Evolutionary conservation across 2,329 filamentous ascomycete genomes (phyloP).

Genomic region (Monilinia aucupariae): DNA sequence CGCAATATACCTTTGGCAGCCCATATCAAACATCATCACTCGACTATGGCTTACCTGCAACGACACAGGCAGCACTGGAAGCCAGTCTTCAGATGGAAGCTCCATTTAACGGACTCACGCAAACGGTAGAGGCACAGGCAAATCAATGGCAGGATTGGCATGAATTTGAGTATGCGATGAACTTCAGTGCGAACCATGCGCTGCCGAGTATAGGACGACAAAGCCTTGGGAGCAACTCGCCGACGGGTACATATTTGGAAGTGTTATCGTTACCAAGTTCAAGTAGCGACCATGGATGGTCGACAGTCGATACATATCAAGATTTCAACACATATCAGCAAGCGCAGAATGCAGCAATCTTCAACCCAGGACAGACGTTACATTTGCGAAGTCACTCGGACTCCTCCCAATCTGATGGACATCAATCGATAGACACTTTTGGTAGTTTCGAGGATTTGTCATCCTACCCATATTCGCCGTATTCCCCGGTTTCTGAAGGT

Average conservation of each 20-base stretch:
- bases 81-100: constrained; percentile 55
- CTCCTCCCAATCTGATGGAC: constrained; percentile 69
- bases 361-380: constrained; percentile 86
- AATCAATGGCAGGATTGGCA: constrained; percentile 70
- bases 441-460: constrained; percentile 77
- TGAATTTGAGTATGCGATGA: constrained; percentile 68
- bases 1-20: constrained; percentile 32
- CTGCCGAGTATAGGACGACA: constrained; percentile 43
- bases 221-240: constrained; percentile 58
- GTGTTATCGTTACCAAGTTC: constrained; percentile 76
- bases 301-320: constrained; percentile 68
- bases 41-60: constrained; percentile 38
- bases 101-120: constrained; percentile 53
- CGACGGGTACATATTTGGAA: constrained; percentile 76
- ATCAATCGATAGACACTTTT: constrained; percentile 52
- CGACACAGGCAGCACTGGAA: constrained; percentile 57
- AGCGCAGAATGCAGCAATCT: constrained; percentile 60
- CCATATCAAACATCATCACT: constrained; percentile 34
- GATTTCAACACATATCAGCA: constrained; percentile 63
- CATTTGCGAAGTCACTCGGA: constrained; percentile 84
- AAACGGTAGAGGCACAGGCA: constrained; percentile 52
- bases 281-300: constrained; percentile 83
- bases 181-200: constrained; percentile 44
- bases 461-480: constrained; percentile 61
- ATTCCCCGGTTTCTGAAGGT: constrained; percentile 76